Evolutionary conservation across 192 early-diverging fungal genomes (phyloP).

Genomic region (Gryganskiella cystojenkinii): DNA sequence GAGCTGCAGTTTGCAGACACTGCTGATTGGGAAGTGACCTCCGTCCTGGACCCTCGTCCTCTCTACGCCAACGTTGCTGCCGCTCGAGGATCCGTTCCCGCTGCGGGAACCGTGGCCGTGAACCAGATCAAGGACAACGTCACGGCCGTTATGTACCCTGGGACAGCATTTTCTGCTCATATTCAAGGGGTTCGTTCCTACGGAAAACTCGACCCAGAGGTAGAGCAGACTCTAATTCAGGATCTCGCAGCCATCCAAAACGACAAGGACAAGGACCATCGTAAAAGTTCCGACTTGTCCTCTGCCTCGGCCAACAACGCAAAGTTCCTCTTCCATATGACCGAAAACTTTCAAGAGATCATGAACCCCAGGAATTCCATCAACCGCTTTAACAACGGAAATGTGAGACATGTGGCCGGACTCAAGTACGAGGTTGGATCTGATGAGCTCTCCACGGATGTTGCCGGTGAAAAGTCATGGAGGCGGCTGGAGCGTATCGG

Average conservation of each 20-base stretch:
- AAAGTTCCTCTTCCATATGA: constrained; percentile 24
- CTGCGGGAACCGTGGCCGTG: constrained; percentile 21
- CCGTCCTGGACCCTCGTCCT: constrained; percentile 36
- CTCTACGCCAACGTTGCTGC: constrained; percentile 34
- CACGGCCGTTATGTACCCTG: constrained; percentile 5
- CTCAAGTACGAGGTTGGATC: constrained; percentile 40
- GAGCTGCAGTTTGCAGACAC: constrained; percentile 38
- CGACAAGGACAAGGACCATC: constrained; percentile 32
- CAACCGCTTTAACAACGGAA: constrained; percentile 46
- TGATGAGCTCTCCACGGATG: constrained; percentile 9
- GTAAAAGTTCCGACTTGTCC: constrained; percentile 25
- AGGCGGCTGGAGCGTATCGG: constrained; percentile 49
- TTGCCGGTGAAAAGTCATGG: constrained; percentile 39
- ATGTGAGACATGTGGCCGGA: constrained; percentile 13
- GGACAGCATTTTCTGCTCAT: constrained; percentile 23
- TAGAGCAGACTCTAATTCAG: constrained; percentile 37
- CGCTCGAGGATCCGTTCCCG: constrained; percentile 9
- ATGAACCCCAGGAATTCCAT: constrained; percentile 36
- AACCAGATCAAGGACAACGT: constrained; percentile 9
- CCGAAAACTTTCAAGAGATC: constrained; percentile 37
- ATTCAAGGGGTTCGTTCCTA: constrained; percentile 18
- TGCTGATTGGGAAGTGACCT: constrained; percentile 41
- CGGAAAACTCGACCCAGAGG: constrained; percentile 40
- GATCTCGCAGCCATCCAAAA: constrained; percentile 14
- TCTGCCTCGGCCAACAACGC: constrained; percentile 17